Base-by-base conservation (phyloP, 352 stramenopile species). In the Phytophthora citricola region DNA sequence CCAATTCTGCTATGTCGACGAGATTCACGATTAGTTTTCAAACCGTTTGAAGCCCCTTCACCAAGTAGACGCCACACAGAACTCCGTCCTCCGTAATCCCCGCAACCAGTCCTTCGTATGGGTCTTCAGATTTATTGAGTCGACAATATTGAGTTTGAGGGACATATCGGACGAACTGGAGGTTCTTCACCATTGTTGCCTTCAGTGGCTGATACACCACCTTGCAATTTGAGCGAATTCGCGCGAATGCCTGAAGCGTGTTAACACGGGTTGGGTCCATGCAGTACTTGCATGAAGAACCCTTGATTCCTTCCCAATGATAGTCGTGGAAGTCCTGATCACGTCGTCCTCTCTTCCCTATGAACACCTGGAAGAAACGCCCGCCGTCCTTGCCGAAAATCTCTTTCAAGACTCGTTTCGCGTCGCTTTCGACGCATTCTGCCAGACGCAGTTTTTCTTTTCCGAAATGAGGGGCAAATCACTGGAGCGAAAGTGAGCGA, bases 191-290 rank as follows among this genome's bases (percentile, higher is more conserved):
- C 61, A 69, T 52, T 1, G 38, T 22, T 39, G 36, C 46, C n/a
- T 69, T 69, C 27, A 64, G 1, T 27, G 45, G 53, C 2, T 27
- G 61, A 36, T 55, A 69, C 8, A 69, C 6, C 7, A 10, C 45
- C 5, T 11, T 15, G 39, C 53, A 59, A 15, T 53, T 45, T 9
- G 24, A 17, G 5, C 36, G 46, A 34, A 66, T 24, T 27, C 10
- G 24, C 17, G 24, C 27, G 24, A 51, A 10, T 17, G 5, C 15
- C 15, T 17, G 11, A 17, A 17, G 17, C 17, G n/a, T 44, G 29
- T 20, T 22, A 17, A 7, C 22, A 5, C 10, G 20, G 17, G 4
- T 45, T 14, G 5, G 20, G 49, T 5, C 51, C 2, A 1, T 26
- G 14, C 29, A 34, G 29, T 34, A 34, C 8, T 34, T 11, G 29